Evolutionary conservation across 1,284 basidiomycete species (phyloP).

Genomic region (Agaricales sp.): DNA sequence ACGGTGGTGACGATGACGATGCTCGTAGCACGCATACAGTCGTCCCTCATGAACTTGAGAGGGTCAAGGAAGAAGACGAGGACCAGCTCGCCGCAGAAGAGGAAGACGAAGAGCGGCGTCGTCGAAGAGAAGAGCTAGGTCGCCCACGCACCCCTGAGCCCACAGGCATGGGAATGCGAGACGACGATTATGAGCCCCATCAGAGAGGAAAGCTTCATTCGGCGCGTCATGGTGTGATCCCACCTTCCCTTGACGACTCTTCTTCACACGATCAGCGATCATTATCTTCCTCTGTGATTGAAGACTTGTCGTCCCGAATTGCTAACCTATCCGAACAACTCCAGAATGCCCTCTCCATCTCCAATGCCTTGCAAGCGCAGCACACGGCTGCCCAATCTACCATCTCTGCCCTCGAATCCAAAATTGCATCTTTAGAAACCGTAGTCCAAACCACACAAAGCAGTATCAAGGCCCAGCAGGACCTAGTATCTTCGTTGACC

Average conservation of each 20-base stretch:
- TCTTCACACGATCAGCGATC: conserved; percentile 10
- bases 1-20: conserved; percentile 41
- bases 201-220: conserved; percentile 15
- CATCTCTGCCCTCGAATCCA: conserved; percentile 67
- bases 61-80: conserved; percentile 69
- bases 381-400: conserved; percentile 73
- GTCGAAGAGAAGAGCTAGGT: conserved; percentile 47
- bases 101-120: conserved; percentile 31
- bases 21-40: conserved; percentile 52
- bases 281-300: conserved; percentile 24
- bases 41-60: conserved; percentile 57
- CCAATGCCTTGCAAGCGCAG: conserved; percentile 66
- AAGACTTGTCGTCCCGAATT: conserved; percentile 67
- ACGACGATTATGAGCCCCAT: conserved; percentile 29
- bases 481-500: not conserved
- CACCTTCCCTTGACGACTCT: conserved; percentile 11
- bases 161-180: conserved; percentile 51
- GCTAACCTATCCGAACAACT: conserved; percentile 67
- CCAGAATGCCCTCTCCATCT: conserved; percentile 68
- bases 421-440: conserved; percentile 36
- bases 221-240: conserved; percentile 12
- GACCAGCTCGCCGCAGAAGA: conserved; percentile 34
- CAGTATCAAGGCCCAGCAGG: not conserved
- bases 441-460: not conserved
- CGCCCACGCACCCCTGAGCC: conserved; percentile 72